Conservation (phyloP, 768 basidiomycete genomes). For the Panaeolus cyanescens region DNA sequence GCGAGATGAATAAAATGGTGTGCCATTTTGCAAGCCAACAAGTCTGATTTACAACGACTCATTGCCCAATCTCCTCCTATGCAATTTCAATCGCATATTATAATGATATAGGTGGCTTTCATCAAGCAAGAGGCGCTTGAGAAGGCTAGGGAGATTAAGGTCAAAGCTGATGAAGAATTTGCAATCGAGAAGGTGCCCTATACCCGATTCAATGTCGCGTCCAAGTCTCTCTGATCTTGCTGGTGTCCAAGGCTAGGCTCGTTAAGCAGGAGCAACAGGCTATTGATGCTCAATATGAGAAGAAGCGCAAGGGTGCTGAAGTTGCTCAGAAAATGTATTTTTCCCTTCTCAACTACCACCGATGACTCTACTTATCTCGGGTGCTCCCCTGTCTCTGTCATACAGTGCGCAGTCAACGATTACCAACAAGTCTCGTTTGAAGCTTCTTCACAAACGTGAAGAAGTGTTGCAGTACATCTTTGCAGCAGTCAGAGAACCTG, state of each 20-base stretch:
- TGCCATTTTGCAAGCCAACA: background rate
- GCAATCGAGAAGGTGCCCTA: constrained; percentile 89
- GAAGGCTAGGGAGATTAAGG: constrained; percentile 95
- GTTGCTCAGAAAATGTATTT: constrained; percentile 94
- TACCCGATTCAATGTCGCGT: background rate
- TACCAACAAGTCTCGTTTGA: constrained; percentile 94
- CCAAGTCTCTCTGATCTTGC: constrained; percentile 4
- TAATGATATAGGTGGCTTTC: constrained; percentile 76
- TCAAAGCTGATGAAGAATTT: constrained; percentile 99
- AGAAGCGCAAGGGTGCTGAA: constrained; percentile 93
- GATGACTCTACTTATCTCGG: constrained; percentile 5
- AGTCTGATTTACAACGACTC: background rate
- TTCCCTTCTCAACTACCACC: constrained; percentile 9
- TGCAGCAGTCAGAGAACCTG: constrained; percentile 61
- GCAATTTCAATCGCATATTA: constrained; percentile 4
- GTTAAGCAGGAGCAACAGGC: constrained; percentile 95
- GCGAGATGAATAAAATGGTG: constrained; percentile 99
- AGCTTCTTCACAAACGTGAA: constrained; percentile 87
- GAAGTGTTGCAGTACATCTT: constrained; percentile 93
- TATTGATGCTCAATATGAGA: constrained; percentile 93
- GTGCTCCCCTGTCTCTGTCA: background rate
- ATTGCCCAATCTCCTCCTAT: background rate
- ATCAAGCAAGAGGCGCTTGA: constrained; percentile 98
- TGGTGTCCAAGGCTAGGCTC: constrained; percentile 78
- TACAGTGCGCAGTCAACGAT: constrained; percentile 89